These are phyloP conservation scores for Cymbidium sinense DNA, from an alignment of 106 monocot genomes.

Conservation along the genomic window DNA sequence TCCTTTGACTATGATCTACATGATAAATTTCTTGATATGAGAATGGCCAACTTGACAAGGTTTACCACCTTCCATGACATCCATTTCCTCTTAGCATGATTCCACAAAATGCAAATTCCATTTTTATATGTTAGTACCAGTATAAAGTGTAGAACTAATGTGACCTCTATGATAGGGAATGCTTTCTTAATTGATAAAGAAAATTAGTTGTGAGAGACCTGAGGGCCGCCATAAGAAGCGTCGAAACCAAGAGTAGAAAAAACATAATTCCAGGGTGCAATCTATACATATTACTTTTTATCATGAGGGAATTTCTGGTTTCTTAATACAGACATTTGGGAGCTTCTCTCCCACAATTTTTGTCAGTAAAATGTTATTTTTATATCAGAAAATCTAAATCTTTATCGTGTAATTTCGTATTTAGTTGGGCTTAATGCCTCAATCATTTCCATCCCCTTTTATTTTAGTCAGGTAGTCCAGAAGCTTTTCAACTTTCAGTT, in stretches of 20 bases:
- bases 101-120: not conserved
- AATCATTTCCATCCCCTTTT: not conserved
- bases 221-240: not conserved
- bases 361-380: not conserved
- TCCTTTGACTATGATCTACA: not conserved
- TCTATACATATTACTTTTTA: not conserved
- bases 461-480: not conserved
- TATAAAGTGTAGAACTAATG: not conserved
- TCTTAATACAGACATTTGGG: not conserved
- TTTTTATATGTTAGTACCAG: not conserved
- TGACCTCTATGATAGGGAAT: not conserved
- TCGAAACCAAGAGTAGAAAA: not conserved
- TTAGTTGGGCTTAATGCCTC: not conserved
- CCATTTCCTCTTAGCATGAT: not conserved
- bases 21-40: not conserved
- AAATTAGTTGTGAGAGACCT: not conserved
- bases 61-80: not conserved
- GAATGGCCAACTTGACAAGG: not conserved
- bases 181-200: not conserved
- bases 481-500: not conserved
- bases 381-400: not conserved
- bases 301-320: not conserved
- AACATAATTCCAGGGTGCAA: not conserved
- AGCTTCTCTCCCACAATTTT: not conserved
- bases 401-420: not conserved